phyloP scores from a whole-genome alignment of 1,284 basidiomycete species.

The Ustilago loliicola region DNA sequence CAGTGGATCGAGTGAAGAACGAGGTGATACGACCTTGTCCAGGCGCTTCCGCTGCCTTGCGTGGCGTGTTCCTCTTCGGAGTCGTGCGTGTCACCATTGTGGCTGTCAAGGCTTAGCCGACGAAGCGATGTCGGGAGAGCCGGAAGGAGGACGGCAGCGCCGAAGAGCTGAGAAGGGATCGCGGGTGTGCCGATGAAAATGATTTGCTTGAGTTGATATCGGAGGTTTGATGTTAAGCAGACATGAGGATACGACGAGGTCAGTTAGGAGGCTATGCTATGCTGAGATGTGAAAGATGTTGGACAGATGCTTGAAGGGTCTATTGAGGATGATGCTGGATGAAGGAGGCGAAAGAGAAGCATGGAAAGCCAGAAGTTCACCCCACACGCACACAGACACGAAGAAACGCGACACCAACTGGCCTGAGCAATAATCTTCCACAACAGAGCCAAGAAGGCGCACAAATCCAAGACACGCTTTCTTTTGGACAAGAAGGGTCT shows the following conservation, averaged over 20 bases:
- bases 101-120: not conserved
- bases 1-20: slow-evolving; percentile 29
- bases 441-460: not conserved
- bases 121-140: not conserved
- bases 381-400: slow-evolving; percentile 8
- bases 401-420: slow-evolving; percentile 8
- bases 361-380: not conserved
- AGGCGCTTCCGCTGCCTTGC: slow-evolving; percentile 10
- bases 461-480: not conserved
- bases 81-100: slow-evolving; percentile 18
- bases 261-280: slow-evolving; percentile 1
- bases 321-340: not conserved
- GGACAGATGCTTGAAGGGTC: slow-evolving; percentile 11
- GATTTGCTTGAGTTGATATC: not conserved
- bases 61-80: slow-evolving; percentile 32
- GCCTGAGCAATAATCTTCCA: not conserved
- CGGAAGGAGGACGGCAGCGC: not conserved
- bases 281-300: not conserved
- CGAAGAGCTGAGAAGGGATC: not conserved
- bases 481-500: not conserved
- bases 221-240: not conserved
- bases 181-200: not conserved
- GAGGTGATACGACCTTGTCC: slow-evolving; percentile 43
- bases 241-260: slow-evolving; percentile 5
- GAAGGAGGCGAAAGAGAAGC: not conserved